phyloP scores from a whole-genome alignment of 305 asterid genomes.

The Fraxinus floribunda region DNA sequence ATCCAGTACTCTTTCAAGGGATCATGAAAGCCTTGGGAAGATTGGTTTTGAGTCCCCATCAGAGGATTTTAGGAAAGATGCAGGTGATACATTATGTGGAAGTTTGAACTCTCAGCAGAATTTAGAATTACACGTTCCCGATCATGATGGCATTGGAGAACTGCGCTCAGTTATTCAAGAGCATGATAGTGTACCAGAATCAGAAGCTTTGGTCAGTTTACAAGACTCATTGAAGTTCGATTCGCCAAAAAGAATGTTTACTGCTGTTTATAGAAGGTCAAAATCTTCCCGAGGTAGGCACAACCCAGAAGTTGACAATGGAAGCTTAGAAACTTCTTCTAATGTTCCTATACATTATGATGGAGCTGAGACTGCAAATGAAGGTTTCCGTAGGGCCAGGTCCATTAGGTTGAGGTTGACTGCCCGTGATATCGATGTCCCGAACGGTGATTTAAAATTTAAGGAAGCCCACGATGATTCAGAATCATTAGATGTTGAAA shows the following conservation, averaged over 20 bases:
- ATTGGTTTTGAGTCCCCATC: conserved; percentile 33
- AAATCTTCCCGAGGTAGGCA: conserved; percentile 55
- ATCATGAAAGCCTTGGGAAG: conserved; percentile 39
- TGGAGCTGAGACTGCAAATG: conserved; percentile 46
- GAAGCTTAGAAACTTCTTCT: conserved; percentile 64
- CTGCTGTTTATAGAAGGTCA: conserved; percentile 81
- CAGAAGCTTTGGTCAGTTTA: conserved; percentile 37
- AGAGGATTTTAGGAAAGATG: conserved; percentile 37
- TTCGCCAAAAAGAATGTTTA: conserved; percentile 61
- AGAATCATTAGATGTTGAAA: conserved; percentile 48
- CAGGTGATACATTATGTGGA: conserved; percentile 29
- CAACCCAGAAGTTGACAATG: conserved; percentile 43
- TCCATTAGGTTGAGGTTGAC: conserved; percentile 60
- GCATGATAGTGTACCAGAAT: conserved; percentile 35
- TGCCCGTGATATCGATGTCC: conserved; percentile 39
- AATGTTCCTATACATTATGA: conserved; percentile 39
- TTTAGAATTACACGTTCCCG: conserved; percentile 35
- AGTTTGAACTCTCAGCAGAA: conserved; percentile 28
- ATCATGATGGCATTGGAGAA: conserved; percentile 25
- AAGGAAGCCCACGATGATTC: conserved; percentile 45
- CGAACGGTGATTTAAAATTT: conserved; percentile 39
- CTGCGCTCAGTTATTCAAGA: conserved; percentile 38
- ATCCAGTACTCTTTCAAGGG: conserved; percentile 48
- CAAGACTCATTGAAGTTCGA: conserved; percentile 52
- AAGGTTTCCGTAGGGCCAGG: conserved; percentile 69